Conservation (phyloP, 2,329 filamentous ascomycete genomes). For the Pseudogymnoascus pannorum region DNA sequence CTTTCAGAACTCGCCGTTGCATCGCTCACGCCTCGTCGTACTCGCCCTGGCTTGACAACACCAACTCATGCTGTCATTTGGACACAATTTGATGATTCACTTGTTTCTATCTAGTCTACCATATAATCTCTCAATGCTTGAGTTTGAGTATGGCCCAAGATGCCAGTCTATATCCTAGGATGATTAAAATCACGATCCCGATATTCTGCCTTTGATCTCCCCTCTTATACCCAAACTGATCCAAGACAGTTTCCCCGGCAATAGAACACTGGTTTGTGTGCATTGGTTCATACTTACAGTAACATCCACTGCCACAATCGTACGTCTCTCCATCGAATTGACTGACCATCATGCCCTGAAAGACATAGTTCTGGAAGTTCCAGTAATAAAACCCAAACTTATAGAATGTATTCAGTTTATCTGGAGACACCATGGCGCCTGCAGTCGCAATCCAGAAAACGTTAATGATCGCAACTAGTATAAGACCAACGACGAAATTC, state of each 20-base stretch:
- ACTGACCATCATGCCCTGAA: constrained; percentile 85
- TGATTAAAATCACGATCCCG: not conserved
- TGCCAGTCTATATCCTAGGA: not conserved
- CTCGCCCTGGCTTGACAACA: no score
- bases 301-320: constrained; percentile 44
- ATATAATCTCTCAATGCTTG: not conserved
- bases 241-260: not conserved
- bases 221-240: not conserved
- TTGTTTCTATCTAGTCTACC: no score
- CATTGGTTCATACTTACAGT: constrained; percentile 36
- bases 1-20: no score
- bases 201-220: not conserved
- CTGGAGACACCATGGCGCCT: constrained; percentile 67
- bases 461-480: constrained; percentile 71
- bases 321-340: constrained; percentile 50
- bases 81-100: no score
- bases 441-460: constrained; percentile 79
- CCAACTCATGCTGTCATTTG: no score
- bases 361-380: constrained; percentile 76
- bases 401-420: constrained; percentile 69
- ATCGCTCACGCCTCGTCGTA: no score
- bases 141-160: not conserved
- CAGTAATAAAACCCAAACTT: constrained; percentile 82
- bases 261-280: not conserved
- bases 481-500: constrained; percentile 69